Evolutionary conservation across 345 rosid genomes (phyloP), one percentile per base, ranked within the genome.

Genomic region (Melastoma malabathricum): DNA sequence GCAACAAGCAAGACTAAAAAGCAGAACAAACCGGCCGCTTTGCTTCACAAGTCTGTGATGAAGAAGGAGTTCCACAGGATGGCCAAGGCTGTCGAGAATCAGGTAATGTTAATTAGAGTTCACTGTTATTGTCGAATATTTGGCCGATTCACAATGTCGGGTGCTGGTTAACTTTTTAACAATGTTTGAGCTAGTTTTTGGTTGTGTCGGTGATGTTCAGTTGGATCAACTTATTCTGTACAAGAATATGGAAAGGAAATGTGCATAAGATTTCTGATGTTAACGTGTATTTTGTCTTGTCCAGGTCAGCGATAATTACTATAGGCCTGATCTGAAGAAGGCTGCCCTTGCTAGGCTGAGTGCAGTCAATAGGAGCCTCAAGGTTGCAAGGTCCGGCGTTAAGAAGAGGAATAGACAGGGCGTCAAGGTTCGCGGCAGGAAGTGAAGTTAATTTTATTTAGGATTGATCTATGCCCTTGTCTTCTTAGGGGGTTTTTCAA

Each of bases 291-390:
- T 18, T 54, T 12, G 15, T n/a, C n/a, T 34, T 39, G 51, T 55
- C 50, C 75, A 86, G 94, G 94, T 86, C 44, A 76, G 67, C 1
- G 83, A 77, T 63, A 81, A 86, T 81, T 64, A 77, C 64, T 86
- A 83, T 79, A 76, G 90, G 72, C 94, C 88, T 16, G 96, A 89
- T 70, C 58, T 89, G 63, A 83, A 77, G 74, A 76, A 75, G 22
- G 86, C 85, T 18, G 88, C 97, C 44, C 95, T 89, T 51, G 88
- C 95, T 52, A 77, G 94, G 68, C 69, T 89, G 73, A 81, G 86
- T 46, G 90, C 58, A 6, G 86, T 83, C 52, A 72, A 81, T 73
- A 75, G 72, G 64, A 75, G 96, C 64, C 70, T 86, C 25, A 79
- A 76, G 73, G 82, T 81, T 55, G 68, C 90, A 17, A 89, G 78